Evolutionary conservation across 768 basidiomycete species (phyloP), one percentile per base, ranked within the genome.

Genomic region (Chalciporus chontae): DNA sequence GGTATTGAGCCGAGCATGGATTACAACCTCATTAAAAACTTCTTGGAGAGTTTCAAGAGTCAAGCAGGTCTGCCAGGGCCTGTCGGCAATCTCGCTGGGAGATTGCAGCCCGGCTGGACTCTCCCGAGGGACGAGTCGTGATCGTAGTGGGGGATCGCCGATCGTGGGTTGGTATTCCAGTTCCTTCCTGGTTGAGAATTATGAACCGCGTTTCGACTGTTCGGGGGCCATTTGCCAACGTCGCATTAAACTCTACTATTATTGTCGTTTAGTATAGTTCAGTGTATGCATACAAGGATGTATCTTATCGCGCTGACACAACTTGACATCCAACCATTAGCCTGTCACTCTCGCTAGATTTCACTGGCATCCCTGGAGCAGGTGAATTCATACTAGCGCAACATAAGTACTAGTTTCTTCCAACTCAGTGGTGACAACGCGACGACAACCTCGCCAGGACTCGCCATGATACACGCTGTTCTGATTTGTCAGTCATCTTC

Each of bases 11-110:
- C 58, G n/a, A 69, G 75, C 32, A 75, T 81, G 62, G 92, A 99
- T 66, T 96, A 94, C 68, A 84, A 84, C 58, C 71, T 98, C 60
- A 95, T 98, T 73, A 95, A 92, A 71, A 95, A 96, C 67, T 94
- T 99, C 68, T 69, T 98, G 67, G 93, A 96, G 72, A 95, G 93
- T 68, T 97, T 91, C 75, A 92, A 90, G 65, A 85, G 85, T 54
- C 96, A 99, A 63, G 87, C 66, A 8, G 96, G 96, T 19, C 69
- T 90, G 43, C 82, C 90, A 21, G 96, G 96, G 1, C 96, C 94
- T 19, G 94, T 96, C 13, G 79, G 94, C 46, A 96, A 85, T 62
- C 71, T 99, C 40, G 89, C 85, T 37, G 91, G 96, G 36, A 75
- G 93, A 56, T 65, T 99, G 53, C 82, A 89, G 48, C 81, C 83